These are phyloP conservation scores for Trichoderma simmonsii DNA, from an alignment of 2,329 filamentous ascomycete genomes.

Conservation along the genomic window DNA sequence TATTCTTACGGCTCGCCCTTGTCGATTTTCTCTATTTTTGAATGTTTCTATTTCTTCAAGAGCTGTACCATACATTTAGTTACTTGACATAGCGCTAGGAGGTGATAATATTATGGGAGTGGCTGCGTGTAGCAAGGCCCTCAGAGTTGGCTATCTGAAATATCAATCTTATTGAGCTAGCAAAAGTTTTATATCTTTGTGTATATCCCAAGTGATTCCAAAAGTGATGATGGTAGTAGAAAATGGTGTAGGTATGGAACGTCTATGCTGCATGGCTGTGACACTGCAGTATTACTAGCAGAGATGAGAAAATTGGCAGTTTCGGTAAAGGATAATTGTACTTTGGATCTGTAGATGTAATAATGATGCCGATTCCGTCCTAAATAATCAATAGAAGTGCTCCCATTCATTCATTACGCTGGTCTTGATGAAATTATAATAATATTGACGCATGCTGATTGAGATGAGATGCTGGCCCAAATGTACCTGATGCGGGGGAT, in stretches of 20 bases:
- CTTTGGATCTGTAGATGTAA: neutral
- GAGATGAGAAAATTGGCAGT: neutral
- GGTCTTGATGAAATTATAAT: neutral
- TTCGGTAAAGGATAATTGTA: neutral
- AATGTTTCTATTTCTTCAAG: neutral
- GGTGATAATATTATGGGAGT: neutral
- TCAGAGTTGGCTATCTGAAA: neutral
- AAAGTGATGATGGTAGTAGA: neutral
- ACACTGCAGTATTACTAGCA: neutral
- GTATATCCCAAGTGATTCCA: neutral
- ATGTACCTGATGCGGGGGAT: constrained; percentile 24
- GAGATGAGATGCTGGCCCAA: neutral
- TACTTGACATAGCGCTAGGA: constrained; percentile 9
- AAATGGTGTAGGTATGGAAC: neutral
- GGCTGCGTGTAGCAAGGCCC: too few species aligned
- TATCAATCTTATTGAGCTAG: neutral
- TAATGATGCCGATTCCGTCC: neutral
- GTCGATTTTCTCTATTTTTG: neutral
- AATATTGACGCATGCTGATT: neutral
- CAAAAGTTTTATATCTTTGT: neutral
- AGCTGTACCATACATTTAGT: constrained; percentile 10
- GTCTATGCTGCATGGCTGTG: neutral
- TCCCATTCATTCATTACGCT: neutral
- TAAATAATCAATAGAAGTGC: neutral
- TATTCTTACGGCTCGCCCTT: neutral